A percentile compares a stretch with the other conserved stretches of the same genome.
Evolutionary conservation across 176 grass and related monocot species (phyloP).

Genomic region (Triticum turgidum): DNA sequence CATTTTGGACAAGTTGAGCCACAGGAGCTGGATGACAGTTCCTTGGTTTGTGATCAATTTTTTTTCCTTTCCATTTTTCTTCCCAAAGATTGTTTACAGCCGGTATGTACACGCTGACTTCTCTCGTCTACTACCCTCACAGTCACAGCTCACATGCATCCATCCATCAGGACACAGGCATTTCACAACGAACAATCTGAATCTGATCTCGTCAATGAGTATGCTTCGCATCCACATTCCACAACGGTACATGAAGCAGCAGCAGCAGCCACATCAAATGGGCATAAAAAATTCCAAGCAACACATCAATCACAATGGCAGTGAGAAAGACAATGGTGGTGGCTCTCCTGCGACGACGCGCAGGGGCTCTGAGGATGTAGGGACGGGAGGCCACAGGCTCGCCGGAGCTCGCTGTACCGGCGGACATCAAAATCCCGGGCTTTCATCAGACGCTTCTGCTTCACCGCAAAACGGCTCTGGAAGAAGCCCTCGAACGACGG

Average conservation of each 20-base stretch:
- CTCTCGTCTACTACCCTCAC: not conserved
- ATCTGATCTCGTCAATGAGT: conserved; percentile 17
- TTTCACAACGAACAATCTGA: conserved; percentile 10
- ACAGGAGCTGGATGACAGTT: not conserved
- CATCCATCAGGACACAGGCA: not conserved
- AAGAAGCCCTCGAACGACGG: conserved; percentile 93
- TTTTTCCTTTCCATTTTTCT: not conserved
- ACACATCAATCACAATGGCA: conserved; percentile 48
- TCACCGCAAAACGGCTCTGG: conserved; percentile 51
- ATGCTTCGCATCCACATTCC: conserved; percentile 34
- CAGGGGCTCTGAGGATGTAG: not conserved
- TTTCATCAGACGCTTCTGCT: conserved; percentile 70
- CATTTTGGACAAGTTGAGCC: not conserved
- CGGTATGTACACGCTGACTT: not conserved
- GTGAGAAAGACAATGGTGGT: not conserved
- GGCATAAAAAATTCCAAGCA: conserved; percentile 15
- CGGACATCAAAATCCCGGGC: conserved; percentile 42
- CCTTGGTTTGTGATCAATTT: not conserved
- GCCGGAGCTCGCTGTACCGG: conserved; percentile 64
- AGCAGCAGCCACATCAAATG: conserved; percentile 16
- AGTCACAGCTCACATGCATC: not conserved
- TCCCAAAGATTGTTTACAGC: not conserved
- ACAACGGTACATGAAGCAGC: conserved; percentile 37
- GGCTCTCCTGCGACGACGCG: not conserved
- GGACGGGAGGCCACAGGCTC: conserved; percentile 39